Base-by-base conservation (phyloP, 1,284 basidiomycete genomes). In the Fomes fomentarius region DNA sequence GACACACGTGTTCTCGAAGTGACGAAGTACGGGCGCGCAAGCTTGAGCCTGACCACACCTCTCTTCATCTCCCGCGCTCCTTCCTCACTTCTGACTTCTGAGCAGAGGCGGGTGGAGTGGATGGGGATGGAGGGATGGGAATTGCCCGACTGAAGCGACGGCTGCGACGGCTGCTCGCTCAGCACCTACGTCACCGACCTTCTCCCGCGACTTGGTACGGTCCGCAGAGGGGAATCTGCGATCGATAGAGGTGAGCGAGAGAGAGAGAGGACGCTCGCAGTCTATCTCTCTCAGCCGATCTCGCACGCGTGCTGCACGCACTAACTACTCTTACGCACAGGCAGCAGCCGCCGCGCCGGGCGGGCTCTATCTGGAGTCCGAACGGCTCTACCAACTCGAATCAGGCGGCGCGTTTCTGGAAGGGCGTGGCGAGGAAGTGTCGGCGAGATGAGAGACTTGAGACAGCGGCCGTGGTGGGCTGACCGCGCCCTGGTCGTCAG, bases 151-250 rank as follows among this genome's bases (percentile, higher is more conserved):
- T 24, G 30, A n/a, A n/a, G 28, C 28, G 28, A 12, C 28, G 28
- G 28, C 28, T 19, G 14, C 28, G 28, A 35, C 9, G 24, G 19
- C 41, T 37, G 43, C 45, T 38, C 26, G 24, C 39, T 37, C 46
- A 28, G 45, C 39, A 37, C 54, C 51, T 55, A 59, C 47, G 51
- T 49, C 39, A 51, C 30, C 30, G 25, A 37, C 51, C 58, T 60
- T 60, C 58, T 60, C 54, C 58, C 54, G 58, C 58, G 58, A 56
- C 48, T 50, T 37, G 47, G 42, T 34, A 47, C 47, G 48, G 45
- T 5, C 45, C 47, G 54, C 24, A 30, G 33, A 34, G 22, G 34
- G 54, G 47, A 52, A 56, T 49, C 54, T 52, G 40, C 49, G 54
- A 60, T 60, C 49, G 52, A 35, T 56, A 40, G 49, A 19, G 8